Percentiles rank a stretch among this genome's conserved stretches.
phyloP scores from a whole-genome alignment of 176 grass and related monocot genomes.

The barley (Hordeum vulgare) region MorexV3_pseudomolecules_assembly NC_058524.1:157375164-157375663 shows the following conservation, averaged over 20 bases:
- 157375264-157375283: neutral
- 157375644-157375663: constrained; percentile 36
- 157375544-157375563: neutral
- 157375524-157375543: neutral
- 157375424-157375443: neutral
- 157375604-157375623: constrained; percentile 41
- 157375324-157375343: neutral
- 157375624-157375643: constrained; percentile 36
- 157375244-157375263: constrained; percentile 2
- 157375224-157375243: constrained; percentile 18
- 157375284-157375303: neutral
- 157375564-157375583: neutral
- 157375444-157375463: neutral
- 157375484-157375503: neutral
- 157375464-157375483: neutral
- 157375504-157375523: neutral
- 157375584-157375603: constrained; percentile 26
- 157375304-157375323: neutral
- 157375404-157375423: neutral
- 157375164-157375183: neutral
- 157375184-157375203: neutral
- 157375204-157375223: neutral
- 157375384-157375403: neutral
- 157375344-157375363: neutral
- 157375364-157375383: neutral